Evolutionary conservation across 1,139 yeast genomes (phyloP).

Genomic region (Diutina mesorugosa): DNA sequence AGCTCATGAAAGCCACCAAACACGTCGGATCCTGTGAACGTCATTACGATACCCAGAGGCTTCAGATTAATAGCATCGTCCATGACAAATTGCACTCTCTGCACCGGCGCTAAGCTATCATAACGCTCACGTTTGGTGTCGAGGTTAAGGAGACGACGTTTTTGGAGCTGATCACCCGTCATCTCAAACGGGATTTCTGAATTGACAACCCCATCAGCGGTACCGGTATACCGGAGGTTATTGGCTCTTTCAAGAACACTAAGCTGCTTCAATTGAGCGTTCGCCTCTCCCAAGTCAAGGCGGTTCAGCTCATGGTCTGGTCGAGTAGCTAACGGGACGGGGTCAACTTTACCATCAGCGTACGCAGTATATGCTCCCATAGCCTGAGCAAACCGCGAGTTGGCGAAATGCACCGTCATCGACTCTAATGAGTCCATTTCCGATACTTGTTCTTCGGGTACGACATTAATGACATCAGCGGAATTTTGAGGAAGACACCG

Average conservation of each 20-base stretch:
- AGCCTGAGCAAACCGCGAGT: slow-evolving; percentile 43
- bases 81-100: slow-evolving; percentile 32
- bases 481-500: slow-evolving; percentile 33
- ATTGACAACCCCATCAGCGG: background rate
- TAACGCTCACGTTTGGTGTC: slow-evolving; percentile 17
- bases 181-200: background rate
- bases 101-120: slow-evolving; percentile 42
- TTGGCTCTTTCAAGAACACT: slow-evolving; percentile 7
- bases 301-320: slow-evolving; percentile 5
- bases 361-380: slow-evolving; percentile 62
- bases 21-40: slow-evolving; percentile 59
- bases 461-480: slow-evolving; percentile 12
- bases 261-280: slow-evolving; percentile 5
- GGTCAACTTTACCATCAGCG: slow-evolving; percentile 53
- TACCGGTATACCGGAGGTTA: background rate
- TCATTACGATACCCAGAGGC: slow-evolving; percentile 26
- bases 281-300: background rate
- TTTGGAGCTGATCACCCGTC: background rate
- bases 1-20: slow-evolving; percentile 73
- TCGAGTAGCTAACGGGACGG: slow-evolving; percentile 33
- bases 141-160: slow-evolving; percentile 7
- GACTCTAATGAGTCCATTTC: slow-evolving; percentile 36
- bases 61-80: slow-evolving; percentile 12
- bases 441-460: background rate
- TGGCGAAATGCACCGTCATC: slow-evolving; percentile 45